A percentile compares a stretch with the other conserved stretches of the same genome.
phyloP scores from a whole-genome alignment of 192 early-diverging fungal genomes.

The Coemansia sp. region DNA sequence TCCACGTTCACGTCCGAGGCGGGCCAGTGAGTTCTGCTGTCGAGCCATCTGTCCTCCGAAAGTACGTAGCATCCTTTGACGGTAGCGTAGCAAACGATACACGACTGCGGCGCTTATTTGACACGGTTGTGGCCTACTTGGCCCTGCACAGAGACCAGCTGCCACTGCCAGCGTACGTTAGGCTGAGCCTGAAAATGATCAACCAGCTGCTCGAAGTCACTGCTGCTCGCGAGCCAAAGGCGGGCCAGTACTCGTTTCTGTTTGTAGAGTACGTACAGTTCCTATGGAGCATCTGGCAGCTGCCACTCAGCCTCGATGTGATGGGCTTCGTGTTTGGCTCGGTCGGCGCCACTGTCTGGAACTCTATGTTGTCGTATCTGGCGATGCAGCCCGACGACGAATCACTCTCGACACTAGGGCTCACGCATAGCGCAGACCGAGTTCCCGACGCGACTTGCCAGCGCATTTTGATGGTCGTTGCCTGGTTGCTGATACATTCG shows the following conservation, averaged over 20 bases:
- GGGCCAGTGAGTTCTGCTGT: neutral
- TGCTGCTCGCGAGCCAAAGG: neutral
- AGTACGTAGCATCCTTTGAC: neutral
- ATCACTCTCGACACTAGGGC: neutral
- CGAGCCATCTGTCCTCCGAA: conserved; percentile 4
- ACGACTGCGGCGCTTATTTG: conserved; percentile 27
- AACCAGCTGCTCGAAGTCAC: conserved; percentile 5
- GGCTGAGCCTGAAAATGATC: conserved; percentile 3
- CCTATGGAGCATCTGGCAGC: conserved; percentile 24
- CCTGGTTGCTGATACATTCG: conserved; percentile 31
- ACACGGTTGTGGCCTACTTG: conserved; percentile 13
- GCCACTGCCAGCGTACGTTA: neutral
- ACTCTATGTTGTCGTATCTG: conserved; percentile 17
- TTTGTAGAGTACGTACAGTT: conserved; percentile 27
- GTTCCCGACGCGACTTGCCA: neutral
- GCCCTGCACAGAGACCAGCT: neutral
- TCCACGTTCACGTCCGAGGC: neutral
- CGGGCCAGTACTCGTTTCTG: conserved; percentile 1
- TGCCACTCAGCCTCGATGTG: conserved; percentile 8
- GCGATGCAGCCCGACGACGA: neutral
- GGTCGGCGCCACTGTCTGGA: conserved; percentile 20
- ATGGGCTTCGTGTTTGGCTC: conserved; percentile 6
- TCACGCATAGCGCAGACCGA: neutral
- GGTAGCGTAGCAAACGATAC: conserved; percentile 14
- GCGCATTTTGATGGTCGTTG: conserved; percentile 17